Evolutionary conservation across 345 rosid species (phyloP), one percentile per base, ranked within the genome.

Genomic region (Aquilaria yunnanensis): DNA sequence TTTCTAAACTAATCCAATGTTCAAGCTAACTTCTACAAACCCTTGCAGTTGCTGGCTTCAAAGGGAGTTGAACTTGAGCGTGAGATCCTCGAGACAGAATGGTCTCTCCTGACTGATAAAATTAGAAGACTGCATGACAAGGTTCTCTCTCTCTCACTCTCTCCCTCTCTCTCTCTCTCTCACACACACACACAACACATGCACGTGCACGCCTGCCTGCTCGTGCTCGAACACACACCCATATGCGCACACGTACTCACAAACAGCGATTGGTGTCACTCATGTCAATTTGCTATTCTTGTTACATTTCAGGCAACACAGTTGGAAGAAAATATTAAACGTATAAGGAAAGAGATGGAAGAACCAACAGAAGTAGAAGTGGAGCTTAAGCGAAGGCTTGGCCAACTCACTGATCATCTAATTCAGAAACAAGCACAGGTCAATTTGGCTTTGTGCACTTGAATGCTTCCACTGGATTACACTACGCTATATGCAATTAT

Each of bases 361-460:
- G 92, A 93, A 61, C 94, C 92, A 33, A 83, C 98, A 47, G 97
- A 90, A 78, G 90, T 93, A 61, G 98, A 90, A 74, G 65, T 74
- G 65, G 97, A 93, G 76, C 82, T 90, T 65, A 85, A 82, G 74
- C 77, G 87, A 68, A 85, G 95, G 77, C 98, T 93, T 73, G 79
- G 81, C 37, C 98, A 85, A 81, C 78, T 90, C 64, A 90, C 97
- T 56, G 98, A 93, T 81, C 98, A 88, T 85, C 80, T 93, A 70
- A 90, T 93, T 81, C 96, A 93, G 82, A 90, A 93, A 74, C 98
- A 93, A 77, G 81, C 94, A 54, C 98, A 90, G 98, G 98, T 92
- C 60, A 74, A 70, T 64, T 48, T 62, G 65, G 60, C 62, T 7
- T 60, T 16, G 43, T 56, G 14, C 34, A 57, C 50, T 29, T 45